Base-by-base conservation (phyloP, 805 yeast species). In the Schizosaccharomyces cryophilus region DNA sequence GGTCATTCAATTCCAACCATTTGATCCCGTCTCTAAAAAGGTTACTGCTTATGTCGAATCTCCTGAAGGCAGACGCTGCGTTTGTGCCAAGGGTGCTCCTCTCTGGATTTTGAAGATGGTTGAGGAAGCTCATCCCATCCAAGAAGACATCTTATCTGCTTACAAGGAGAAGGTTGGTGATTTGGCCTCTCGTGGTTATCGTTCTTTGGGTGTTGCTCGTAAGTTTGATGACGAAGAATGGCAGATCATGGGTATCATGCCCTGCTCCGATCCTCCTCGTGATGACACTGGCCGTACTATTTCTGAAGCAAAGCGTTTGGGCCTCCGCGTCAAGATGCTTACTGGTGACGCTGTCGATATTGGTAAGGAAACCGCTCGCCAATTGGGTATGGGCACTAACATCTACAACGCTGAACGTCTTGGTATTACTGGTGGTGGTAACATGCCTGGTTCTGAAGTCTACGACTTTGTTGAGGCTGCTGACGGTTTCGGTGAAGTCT, bases 331-430 rank as follows among this genome's bases (percentile, higher is more conserved):
- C 69, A 88, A 88, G 84, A 88, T 88, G 96, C 83, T 88, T 75
- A 88, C 96, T 77, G 96, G 96, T 83, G 96, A 88, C 78, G 96
- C 96, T 75, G 95, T 88, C 72, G 96, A 95, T 81, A 88, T 88
- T 77, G 96, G 96, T 71, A 85, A 87, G 82, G 96, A 88, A 80
- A 88, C 96, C 73, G 87, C 95, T 78, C 85, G 95, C 77, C 96
- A 88, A 81, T 82, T 88, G 74, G 96, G 96, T 75, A 78, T 88
- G 69, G 96, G 96, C 77, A 85, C 94, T 69, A 87, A 87, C 84
- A 87, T 88, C 71, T 88, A 86, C 80, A 88, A 88, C 74, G 96
- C 96, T 71, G 96, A 88, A 78, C 83, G 90, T 77, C 82, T 88
- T 75, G 95, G 95, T 80, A 80, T 88, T 71, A 88, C 94, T 73